A percentile compares a stretch with the other conserved stretches of the same genome.
phyloP scores from a whole-genome alignment of 768 basidiomycete species.

The Trametes cingulata region DNA sequence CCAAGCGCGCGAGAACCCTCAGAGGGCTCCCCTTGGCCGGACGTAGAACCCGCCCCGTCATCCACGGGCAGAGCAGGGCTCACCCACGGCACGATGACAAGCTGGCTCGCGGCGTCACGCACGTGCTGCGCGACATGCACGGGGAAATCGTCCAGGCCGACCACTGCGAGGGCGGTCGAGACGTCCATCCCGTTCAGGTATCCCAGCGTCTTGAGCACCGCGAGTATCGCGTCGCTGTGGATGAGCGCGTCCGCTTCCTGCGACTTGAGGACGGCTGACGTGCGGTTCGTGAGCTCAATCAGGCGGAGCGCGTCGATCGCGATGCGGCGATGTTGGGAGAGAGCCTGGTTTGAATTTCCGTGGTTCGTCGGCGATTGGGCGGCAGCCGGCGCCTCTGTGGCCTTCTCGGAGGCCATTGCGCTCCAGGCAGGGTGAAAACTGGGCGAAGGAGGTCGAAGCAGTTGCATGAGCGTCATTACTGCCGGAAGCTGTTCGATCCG shows the following conservation, averaged over 20 bases:
- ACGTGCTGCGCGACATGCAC: constrained; percentile 64
- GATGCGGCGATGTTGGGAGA: constrained; percentile 26
- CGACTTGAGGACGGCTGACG: constrained; percentile 83
- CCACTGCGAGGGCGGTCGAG: constrained; percentile 70
- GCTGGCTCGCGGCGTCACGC: constrained; percentile 55
- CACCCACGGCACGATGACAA: constrained; percentile 84
- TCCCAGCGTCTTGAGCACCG: constrained; percentile 77
- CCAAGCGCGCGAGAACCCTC: background rate
- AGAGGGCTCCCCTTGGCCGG: constrained; percentile 32
- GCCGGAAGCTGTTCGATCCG: constrained; percentile 80
- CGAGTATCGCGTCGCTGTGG: constrained; percentile 68
- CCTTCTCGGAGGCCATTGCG: constrained; percentile 35
- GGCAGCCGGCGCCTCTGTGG: too few relatives aligned
- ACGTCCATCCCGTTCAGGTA: constrained; percentile 67
- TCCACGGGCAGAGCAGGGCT: constrained; percentile 5
- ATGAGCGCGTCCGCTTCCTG: constrained; percentile 72
- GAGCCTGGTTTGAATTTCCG: background rate
- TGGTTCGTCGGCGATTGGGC: too few relatives aligned
- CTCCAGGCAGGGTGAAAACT: background rate
- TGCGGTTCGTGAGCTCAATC: constrained; percentile 86
- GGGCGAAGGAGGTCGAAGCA: constrained; percentile 50
- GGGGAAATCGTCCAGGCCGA: constrained; percentile 73
- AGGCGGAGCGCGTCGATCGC: constrained; percentile 80
- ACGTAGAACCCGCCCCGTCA: constrained; percentile 12
- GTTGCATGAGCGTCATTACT: constrained; percentile 78